phyloP scores from a whole-genome alignment of 805 yeast species.

The Metschnikowia cerradonensis region DNA sequence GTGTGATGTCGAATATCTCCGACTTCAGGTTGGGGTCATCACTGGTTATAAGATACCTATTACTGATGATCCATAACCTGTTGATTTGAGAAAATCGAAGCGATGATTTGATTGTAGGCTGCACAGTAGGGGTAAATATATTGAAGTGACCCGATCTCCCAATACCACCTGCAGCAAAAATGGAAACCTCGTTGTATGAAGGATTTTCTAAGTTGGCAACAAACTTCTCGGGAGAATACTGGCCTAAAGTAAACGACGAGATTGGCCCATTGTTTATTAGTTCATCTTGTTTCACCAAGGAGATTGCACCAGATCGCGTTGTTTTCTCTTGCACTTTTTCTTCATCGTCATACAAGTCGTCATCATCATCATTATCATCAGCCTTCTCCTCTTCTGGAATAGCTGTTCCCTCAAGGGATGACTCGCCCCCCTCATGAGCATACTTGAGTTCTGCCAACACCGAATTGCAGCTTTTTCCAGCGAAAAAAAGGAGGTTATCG shows the following conservation, averaged over 20 bases:
- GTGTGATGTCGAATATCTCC: slow-evolving; percentile 61
- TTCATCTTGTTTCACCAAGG: slow-evolving; percentile 47
- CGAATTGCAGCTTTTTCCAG: slow-evolving; percentile 59
- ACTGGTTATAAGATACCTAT: slow-evolving; percentile 66
- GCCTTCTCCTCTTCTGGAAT: slow-evolving; percentile 6
- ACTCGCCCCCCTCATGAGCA: slow-evolving; percentile 5
- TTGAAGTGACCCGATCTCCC: slow-evolving; percentile 52
- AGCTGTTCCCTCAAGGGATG: background rate
- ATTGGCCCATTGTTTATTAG: slow-evolving; percentile 71
- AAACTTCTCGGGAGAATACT: slow-evolving; percentile 48
- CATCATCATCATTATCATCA: slow-evolving; percentile 44
- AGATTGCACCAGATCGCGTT: slow-evolving; percentile 18
- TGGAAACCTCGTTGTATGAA: slow-evolving; percentile 58
- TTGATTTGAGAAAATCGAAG: slow-evolving; percentile 68
- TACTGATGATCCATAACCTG: slow-evolving; percentile 69
- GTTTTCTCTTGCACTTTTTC: slow-evolving; percentile 18
- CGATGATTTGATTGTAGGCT: slow-evolving; percentile 64
- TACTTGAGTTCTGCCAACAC: slow-evolving; percentile 43
- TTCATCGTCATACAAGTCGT: slow-evolving; percentile 36
- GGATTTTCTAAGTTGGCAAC: slow-evolving; percentile 68
- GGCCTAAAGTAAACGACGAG: slow-evolving; percentile 62
- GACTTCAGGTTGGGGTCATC: slow-evolving; percentile 61
- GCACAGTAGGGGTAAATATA: slow-evolving; percentile 61
- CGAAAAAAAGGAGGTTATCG: slow-evolving; percentile 49
- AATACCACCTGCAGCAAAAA: slow-evolving; percentile 68